These are phyloP conservation scores for Candida sanyaensis DNA, from an alignment of 1,139 yeast genomes.

Conservation along the genomic window DNA sequence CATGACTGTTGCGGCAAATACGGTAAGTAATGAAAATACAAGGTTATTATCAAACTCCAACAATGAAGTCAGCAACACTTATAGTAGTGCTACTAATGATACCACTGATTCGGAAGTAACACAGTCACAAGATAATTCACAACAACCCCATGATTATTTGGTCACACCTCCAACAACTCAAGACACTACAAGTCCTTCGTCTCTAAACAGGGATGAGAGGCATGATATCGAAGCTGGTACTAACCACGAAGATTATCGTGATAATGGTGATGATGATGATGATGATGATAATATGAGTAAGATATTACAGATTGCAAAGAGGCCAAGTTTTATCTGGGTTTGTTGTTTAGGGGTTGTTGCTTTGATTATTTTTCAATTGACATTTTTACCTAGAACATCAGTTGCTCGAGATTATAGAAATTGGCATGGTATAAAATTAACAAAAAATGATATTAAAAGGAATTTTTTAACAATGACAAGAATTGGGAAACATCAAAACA, in stretches of 20 bases:
- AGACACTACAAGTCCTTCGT: background rate
- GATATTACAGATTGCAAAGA: constrained; percentile 24
- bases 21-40: constrained; percentile 1
- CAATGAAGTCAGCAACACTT: background rate
- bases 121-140: constrained; percentile 2
- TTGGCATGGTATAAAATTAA: constrained; percentile 63
- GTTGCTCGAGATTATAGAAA: constrained; percentile 80
- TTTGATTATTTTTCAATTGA: constrained; percentile 59
- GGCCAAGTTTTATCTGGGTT: constrained; percentile 51
- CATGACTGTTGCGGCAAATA: background rate
- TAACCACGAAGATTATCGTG: background rate
- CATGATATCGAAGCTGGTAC: background rate
- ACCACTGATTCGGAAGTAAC: background rate
- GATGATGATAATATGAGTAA: constrained; percentile 16
- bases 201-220: background rate
- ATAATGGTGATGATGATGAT: constrained; percentile 9
- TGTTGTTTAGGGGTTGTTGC: constrained; percentile 56
- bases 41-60: background rate
- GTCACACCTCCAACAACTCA: constrained; percentile 9
- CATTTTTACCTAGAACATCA: constrained; percentile 86
- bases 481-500: constrained; percentile 24
- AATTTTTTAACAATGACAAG: constrained; percentile 30
- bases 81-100: constrained; percentile 2
- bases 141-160: constrained; percentile 9
- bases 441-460: constrained; percentile 65